Conservation (phyloP, 345 rosid species). For the Crucihimalaya himalaica region DNA sequence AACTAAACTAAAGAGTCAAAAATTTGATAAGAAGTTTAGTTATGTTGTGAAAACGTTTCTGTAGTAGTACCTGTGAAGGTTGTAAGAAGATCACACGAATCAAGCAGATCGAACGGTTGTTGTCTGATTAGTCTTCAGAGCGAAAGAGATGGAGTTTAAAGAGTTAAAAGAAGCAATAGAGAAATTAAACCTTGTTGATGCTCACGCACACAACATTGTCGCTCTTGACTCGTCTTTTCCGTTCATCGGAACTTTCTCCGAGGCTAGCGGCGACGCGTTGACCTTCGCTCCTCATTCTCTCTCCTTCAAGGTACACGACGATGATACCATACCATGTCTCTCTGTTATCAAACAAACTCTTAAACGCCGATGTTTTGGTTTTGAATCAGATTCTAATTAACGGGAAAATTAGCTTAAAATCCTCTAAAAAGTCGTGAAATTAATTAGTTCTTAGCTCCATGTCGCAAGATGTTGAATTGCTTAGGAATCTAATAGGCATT, state of each 20-base stretch:
- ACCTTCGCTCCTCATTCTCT: conserved; percentile 66
- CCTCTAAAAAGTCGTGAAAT: not conserved
- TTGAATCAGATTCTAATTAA: not conserved
- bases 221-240: conserved; percentile 71
- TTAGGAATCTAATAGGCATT: too few relatives aligned
- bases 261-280: conserved; percentile 78
- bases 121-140: too few relatives aligned
- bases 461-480: not conserved
- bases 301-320: conserved; percentile 66
- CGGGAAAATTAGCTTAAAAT: not conserved
- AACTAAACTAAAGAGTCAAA: not conserved
- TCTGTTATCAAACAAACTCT: not conserved
- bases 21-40: not conserved
- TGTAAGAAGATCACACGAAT: not conserved
- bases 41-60: not conserved
- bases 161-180: conserved; percentile 64
- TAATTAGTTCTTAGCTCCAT: too few relatives aligned
- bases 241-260: conserved; percentile 66
- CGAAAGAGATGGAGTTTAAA: conserved; percentile 46
- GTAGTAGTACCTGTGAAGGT: not conserved
- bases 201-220: conserved; percentile 82
- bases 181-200: conserved; percentile 63
- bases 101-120: not conserved
- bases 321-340: not conserved
- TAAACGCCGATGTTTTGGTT: not conserved